Evolutionary conservation across 2,329 filamentous ascomycete genomes (phyloP), one percentile per base, ranked within the genome.

Genomic region (Sporothrix luriei): DNA sequence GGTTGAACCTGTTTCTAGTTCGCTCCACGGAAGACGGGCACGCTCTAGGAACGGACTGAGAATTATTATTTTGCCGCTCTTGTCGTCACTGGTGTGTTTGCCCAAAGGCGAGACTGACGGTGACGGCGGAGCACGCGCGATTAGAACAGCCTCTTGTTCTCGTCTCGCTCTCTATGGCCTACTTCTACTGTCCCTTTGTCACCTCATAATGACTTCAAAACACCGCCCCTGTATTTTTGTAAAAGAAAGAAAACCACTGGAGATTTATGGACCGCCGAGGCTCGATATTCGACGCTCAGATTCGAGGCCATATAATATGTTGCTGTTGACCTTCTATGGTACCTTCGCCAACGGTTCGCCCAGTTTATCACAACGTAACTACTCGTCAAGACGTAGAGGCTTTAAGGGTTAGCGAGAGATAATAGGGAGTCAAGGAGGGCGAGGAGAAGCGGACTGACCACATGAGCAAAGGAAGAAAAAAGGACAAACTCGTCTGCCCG

Each of bases 41-140:
- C 21, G 48, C 6, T 49, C 3, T 33, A 6, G n/a, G 19, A 19
- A 16, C 48, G n/a, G 48, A 49, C 14, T n/a, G 48, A 26, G 26
- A 26, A 26, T 16, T 54, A 4, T 24, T 29, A 62, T 61, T 11
- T 62, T 62, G 57, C 52, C 51, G 33, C 16, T 49, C 19, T 49
- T 16, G 43, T 24, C 19, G 61, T 49, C 26, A 24, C 43, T 29
- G 61, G 21, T 21, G 40, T 29, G 38, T 3, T 21, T 9, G 21
- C 3, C 7, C 5, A 21, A 65, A 52, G 62, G 62, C 62, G 62
- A 65, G 62, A 38, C 16, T 46, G 62, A 65, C 46, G 29, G 62
- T 46, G 62, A 65, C 4, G 4, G 40, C 59, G 59, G 46, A 54
- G 9, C 33, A 33, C 24, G 43, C 26, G 43, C 43, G n/a, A 65